Evolutionary conservation across 192 early-diverging fungal genomes (phyloP), one percentile per base, ranked within the genome.

Genomic region (Podila verticillata): DNA sequence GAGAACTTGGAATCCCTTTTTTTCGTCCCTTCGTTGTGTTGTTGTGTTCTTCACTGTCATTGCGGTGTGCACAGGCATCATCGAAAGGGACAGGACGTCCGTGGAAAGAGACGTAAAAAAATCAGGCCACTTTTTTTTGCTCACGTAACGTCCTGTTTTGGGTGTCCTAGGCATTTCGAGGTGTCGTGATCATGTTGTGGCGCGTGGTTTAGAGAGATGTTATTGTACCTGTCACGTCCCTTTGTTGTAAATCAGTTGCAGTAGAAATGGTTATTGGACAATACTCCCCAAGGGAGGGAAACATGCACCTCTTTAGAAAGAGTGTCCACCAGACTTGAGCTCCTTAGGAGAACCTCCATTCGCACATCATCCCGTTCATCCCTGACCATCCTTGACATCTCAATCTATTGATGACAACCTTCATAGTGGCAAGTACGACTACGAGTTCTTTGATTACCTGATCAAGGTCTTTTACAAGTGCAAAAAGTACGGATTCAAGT

Each of bases 361-460:
- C 39, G 39, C 13, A 44, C 7, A 44, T 44, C 39, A 44, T 15
- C 39, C 6, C 6, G 32, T 34, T 6, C 32, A 34, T 34, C 32
- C 6, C 39, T 44, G 39, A 12, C 39, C 39, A 44, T 44, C 36
- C 36, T 12, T 39, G 36, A 39, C 36, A 12, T 47, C 28, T 47
- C 35, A 32, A 44, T 58, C 26, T 8, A 48, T 58, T 51, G 15
- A 9, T 64, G 20, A 30, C 17, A 62, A 13, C 31, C 62, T 0
- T 24, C 35, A 54, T 74, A 88, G 87, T 57, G 87, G 87, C 47
- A 84, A 86, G 10, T 90, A 88, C 61, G 87, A 88, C 65, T 54
- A 72, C 24, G 83, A 84, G 10, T 90, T 82, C 35, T 79, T 90
- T 62, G 87, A 88, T 8, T 90, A 90, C 59, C 61, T 90, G 19